These are phyloP conservation scores for Coemansia umbellata DNA, from an alignment of 192 early-diverging fungal species.

Conservation along the genomic window DNA sequence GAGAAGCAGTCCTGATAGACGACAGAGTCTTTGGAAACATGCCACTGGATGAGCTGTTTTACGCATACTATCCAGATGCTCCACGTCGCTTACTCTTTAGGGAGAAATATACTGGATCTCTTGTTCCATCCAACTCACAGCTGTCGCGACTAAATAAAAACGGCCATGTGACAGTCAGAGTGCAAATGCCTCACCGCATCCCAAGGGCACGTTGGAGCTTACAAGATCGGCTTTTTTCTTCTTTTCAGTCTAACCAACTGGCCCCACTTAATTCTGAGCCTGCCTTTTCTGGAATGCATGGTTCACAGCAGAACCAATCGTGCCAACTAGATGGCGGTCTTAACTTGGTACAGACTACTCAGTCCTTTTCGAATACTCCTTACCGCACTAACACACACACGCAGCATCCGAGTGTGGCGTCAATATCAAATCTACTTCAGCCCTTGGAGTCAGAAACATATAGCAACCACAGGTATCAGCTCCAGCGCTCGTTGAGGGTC, in stretches of 20 bases:
- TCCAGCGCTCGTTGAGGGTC: not conserved
- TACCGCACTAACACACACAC: no score
- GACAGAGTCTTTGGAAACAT: constrained; percentile 11
- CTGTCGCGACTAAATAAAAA: constrained; percentile 2
- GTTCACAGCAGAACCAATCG: not conserved
- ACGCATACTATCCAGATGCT: constrained; percentile 23
- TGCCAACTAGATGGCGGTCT: not conserved
- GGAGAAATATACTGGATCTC: constrained; percentile 12
- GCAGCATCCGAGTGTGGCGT: no score
- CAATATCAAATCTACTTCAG: not conserved
- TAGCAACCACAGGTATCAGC: not conserved
- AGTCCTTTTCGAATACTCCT: no score
- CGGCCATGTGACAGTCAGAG: constrained; percentile 1
- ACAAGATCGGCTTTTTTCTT: not conserved
- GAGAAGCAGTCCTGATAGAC: constrained; percentile 5
- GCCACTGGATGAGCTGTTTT: constrained; percentile 24
- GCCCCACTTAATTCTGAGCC: not conserved
- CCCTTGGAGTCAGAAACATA: not conserved
- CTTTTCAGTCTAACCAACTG: not conserved
- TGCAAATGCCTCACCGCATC: not conserved
- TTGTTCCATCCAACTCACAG: constrained; percentile 12
- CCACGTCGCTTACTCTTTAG: constrained; percentile 22
- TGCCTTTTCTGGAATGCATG: not conserved
- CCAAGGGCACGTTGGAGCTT: constrained; percentile 5
- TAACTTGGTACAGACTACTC: not conserved